phyloP scores from a whole-genome alignment of 2,329 filamentous ascomycete genomes.

The Parasarocladium wereldwijsianum region DNA sequence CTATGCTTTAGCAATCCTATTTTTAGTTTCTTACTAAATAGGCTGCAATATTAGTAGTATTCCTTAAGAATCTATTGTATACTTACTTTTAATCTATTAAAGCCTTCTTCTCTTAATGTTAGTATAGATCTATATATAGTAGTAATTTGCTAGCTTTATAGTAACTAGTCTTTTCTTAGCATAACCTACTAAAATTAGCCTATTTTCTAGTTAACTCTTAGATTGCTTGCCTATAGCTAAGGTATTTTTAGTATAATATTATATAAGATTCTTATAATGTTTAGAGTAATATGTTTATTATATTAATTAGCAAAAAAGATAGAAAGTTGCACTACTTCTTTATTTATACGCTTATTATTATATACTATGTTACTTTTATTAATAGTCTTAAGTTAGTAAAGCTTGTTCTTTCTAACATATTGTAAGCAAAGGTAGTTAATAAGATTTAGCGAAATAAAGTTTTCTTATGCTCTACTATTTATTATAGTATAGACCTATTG shows the following conservation, averaged over 20 bases:
- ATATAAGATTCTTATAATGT: slow-evolving; percentile 2
- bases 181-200: slow-evolving; percentile 2
- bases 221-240: slow-evolving; percentile 1
- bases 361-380: slow-evolving; percentile 4
- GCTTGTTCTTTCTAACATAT: slow-evolving; percentile 1
- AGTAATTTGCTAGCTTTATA: neutral
- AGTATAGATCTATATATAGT: slow-evolving; percentile 5
- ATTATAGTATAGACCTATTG: slow-evolving; percentile 1
- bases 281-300: neutral
- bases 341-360: slow-evolving; percentile 1
- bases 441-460: slow-evolving; percentile 1
- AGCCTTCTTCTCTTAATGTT: slow-evolving; percentile 4
- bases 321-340: slow-evolving; percentile 1
- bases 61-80: slow-evolving; percentile 7
- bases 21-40: slow-evolving; percentile 9
- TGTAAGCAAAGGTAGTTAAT: slow-evolving; percentile 1
- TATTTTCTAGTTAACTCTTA: slow-evolving; percentile 1
- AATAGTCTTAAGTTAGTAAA: slow-evolving; percentile 1
- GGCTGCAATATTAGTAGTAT: slow-evolving; percentile 7
- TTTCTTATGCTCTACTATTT: neutral
- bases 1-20: slow-evolving; percentile 6
- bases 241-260: slow-evolving; percentile 3
- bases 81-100: slow-evolving; percentile 4
- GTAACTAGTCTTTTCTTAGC: slow-evolving; percentile 1
- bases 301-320: neutral